These are phyloP conservation scores for Chrysosporium keratinophilum DNA, from an alignment of 2,329 filamentous ascomycete genomes.

Conservation along the genomic window DNA sequence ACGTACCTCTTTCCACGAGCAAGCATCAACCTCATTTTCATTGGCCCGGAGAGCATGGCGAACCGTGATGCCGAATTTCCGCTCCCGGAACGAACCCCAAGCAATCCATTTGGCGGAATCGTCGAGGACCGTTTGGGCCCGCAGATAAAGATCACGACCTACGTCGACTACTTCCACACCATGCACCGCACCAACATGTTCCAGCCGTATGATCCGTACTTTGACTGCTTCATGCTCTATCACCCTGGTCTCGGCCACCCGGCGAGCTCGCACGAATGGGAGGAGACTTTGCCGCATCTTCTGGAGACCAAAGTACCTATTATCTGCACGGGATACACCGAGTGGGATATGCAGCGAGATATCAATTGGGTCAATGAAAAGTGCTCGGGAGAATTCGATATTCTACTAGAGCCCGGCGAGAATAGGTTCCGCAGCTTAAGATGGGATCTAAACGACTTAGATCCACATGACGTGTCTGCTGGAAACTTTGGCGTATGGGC, in stretches of 20 bases:
- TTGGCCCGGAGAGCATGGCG: constrained; percentile 90
- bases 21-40: constrained; percentile 84
- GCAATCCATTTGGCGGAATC: constrained; percentile 87
- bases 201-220: constrained; percentile 92
- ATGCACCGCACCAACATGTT: constrained; percentile 86
- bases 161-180: constrained; percentile 96
- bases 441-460: constrained; percentile 94
- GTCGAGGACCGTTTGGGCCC: constrained; percentile 82
- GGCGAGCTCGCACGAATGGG: constrained; percentile 87
- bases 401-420: constrained; percentile 83
- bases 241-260: constrained; percentile 94
- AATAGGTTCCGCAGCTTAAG: constrained; percentile 86
- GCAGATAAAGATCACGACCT: constrained; percentile 92
- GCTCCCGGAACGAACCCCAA: constrained; percentile 69
- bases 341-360: constrained; percentile 88
- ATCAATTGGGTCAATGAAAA: constrained; percentile 81
- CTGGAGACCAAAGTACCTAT: constrained; percentile 94
- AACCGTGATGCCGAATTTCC: constrained; percentile 92
- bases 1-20: constrained; percentile 89
- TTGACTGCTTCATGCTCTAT: constrained; percentile 95
- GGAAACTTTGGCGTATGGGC: constrained; percentile 97
- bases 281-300: constrained; percentile 75
- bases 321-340: constrained; percentile 89
- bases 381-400: constrained; percentile 79
- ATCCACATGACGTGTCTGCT: constrained; percentile 85